A percentile compares a stretch with the other conserved stretches of the same genome.
Evolutionary conservation across 2,329 filamentous ascomycete genomes (phyloP).

Genomic region (Phaeosphaeria sp.): DNA sequence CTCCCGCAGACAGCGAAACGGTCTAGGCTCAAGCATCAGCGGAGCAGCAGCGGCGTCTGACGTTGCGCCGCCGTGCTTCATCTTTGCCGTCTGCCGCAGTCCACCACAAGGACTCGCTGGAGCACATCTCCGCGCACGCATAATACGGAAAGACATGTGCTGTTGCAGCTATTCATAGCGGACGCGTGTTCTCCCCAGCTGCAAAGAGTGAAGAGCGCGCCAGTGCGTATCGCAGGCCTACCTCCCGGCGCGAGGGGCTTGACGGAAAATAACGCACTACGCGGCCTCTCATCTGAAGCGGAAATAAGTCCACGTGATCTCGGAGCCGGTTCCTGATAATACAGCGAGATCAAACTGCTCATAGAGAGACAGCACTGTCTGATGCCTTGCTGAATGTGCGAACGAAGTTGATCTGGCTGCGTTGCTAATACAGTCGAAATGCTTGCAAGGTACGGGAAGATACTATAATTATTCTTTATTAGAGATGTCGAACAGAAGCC

Average conservation of each 20-base stretch:
- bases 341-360: no score
- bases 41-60: not conserved
- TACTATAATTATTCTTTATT: no score
- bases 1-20: constrained; percentile 1
- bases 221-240: not conserved
- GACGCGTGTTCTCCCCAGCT: not conserved
- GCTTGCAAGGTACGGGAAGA: no score
- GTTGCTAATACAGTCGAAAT: no score
- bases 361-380: no score
- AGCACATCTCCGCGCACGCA: not conserved
- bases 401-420: no score
- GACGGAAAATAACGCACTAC: constrained; percentile 1
- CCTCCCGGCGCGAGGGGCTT: not conserved
- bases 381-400: no score
- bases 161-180: not conserved
- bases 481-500: no score
- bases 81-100: not conserved
- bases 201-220: not conserved
- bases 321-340: no score
- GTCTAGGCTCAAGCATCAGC: constrained; percentile 10
- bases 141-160: not conserved
- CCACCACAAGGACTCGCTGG: not conserved
- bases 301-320: no score
- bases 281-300: not conserved
- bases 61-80: not conserved